Percentiles rank a stretch among this genome's conserved stretches.
phyloP scores from a whole-genome alignment of 495 filamentous ascomycete genomes.

The Xylaria nigripes region DNA sequence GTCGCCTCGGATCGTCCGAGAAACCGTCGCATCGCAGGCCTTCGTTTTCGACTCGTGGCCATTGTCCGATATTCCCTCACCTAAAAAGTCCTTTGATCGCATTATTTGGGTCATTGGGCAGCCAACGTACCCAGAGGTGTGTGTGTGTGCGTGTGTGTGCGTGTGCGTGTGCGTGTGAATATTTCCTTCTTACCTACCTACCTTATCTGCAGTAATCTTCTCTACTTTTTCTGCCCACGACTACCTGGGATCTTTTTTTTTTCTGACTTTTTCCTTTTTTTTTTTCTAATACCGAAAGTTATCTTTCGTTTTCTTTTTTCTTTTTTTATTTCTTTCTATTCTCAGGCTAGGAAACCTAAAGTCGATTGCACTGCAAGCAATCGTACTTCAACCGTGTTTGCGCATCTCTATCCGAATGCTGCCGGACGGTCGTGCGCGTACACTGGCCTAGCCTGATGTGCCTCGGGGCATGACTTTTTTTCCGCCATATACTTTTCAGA shows the following conservation, averaged over 20 bases:
- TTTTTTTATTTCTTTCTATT: neutral
- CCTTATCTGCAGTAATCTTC: neutral
- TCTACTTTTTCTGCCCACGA: neutral
- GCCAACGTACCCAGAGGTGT: conserved; percentile 7
- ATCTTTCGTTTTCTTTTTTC: no score
- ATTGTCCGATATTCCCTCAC: neutral
- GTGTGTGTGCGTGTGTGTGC: no score
- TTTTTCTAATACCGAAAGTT: neutral
- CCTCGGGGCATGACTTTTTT: neutral
- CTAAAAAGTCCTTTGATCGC: neutral
- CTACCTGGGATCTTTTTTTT: neutral
- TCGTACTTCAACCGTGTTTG: neutral
- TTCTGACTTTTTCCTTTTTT: neutral
- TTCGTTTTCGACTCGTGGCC: conserved; percentile 1
- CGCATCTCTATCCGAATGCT: neutral
- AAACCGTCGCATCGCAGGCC: conserved; percentile 6
- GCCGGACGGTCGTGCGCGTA: neutral
- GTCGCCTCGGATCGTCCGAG: conserved; percentile 5
- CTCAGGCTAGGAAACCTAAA: neutral
- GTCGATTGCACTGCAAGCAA: neutral
- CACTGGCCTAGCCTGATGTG: neutral
- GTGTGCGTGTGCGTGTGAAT: no score
- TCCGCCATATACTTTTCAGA: neutral
- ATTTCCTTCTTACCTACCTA: no score
- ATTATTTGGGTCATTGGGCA: conserved; percentile 9